Evolutionary conservation across 306 rosid species (phyloP).

Genomic region (Inga laurina): DNA sequence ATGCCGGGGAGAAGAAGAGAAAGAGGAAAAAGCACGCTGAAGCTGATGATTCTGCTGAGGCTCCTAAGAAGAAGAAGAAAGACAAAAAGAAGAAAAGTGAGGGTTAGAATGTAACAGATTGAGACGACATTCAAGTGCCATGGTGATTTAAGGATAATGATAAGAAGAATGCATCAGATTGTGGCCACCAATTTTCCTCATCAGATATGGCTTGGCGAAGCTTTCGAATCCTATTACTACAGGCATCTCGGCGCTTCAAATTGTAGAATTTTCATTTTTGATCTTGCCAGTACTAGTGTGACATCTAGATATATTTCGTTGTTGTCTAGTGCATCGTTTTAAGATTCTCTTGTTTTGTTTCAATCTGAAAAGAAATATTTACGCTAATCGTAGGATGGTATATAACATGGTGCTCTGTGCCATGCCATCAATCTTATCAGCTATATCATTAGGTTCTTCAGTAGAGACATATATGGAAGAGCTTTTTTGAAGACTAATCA

Average conservation of each 20-base stretch:
- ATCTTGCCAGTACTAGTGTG: not conserved
- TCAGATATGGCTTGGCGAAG: not conserved
- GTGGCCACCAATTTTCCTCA: not conserved
- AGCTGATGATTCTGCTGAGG: constrained; percentile 54
- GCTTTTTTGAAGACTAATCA: not conserved
- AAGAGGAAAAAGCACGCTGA: constrained; percentile 56
- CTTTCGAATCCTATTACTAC: not conserved
- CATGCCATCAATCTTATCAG: not conserved
- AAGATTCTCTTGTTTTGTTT: not conserved
- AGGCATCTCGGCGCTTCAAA: not conserved
- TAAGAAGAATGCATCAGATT: constrained; percentile 25
- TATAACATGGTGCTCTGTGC: not conserved
- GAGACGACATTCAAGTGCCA: not conserved
- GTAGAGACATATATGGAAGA: not conserved
- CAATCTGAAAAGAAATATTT: not conserved
- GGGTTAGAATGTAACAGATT: constrained; percentile 29
- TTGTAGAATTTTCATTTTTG: not conserved
- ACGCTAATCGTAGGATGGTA: not conserved
- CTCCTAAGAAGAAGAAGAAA: constrained; percentile 50
- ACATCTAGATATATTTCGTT: not conserved
- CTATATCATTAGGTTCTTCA: not conserved
- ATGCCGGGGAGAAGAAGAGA: constrained; percentile 45
- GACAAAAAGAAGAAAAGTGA: constrained; percentile 57
- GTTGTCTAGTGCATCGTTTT: not conserved
- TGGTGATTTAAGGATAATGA: not conserved